These are phyloP conservation scores for Candolleomyces eurysporus DNA, from an alignment of 768 basidiomycete species.

Conservation along the genomic window DNA sequence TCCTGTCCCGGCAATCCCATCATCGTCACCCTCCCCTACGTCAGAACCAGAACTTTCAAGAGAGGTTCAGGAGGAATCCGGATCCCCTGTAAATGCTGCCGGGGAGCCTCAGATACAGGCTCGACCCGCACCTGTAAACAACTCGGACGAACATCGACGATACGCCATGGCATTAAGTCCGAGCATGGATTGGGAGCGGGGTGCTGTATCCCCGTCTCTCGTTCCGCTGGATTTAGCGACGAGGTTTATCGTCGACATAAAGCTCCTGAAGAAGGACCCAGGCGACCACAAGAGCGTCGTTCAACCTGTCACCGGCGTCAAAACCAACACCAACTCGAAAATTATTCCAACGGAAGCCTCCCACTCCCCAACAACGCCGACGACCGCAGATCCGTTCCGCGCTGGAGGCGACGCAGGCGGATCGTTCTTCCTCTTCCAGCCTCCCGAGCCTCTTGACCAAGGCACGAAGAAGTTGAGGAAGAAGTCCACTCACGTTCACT, in stretches of 20 bases:
- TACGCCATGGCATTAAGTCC: constrained; percentile 3
- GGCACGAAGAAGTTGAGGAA: background rate
- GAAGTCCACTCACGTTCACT: background rate
- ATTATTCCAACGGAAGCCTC: too few species aligned
- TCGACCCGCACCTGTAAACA: background rate
- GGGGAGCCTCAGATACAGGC: background rate
- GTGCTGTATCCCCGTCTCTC: background rate
- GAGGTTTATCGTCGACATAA: too few species aligned
- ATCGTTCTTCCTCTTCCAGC: background rate
- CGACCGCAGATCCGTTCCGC: too few species aligned
- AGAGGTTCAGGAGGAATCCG: background rate
- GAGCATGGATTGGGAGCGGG: constrained; percentile 3
- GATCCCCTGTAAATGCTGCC: background rate
- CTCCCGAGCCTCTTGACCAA: background rate
- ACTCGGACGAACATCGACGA: background rate
- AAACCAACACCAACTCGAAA: too few species aligned
- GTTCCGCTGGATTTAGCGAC: too few species aligned
- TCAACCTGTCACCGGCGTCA: too few species aligned
- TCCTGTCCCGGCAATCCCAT: background rate
- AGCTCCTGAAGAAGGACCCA: too few species aligned
- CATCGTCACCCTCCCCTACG: background rate
- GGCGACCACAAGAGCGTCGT: too few species aligned
- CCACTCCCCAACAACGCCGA: too few species aligned
- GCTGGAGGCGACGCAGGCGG: background rate
- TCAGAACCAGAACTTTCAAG: background rate